Evolutionary conservation across 495 filamentous ascomycete genomes (phyloP), one percentile per base, ranked within the genome.

Genomic region (Aspergillus sclerotioniger): DNA sequence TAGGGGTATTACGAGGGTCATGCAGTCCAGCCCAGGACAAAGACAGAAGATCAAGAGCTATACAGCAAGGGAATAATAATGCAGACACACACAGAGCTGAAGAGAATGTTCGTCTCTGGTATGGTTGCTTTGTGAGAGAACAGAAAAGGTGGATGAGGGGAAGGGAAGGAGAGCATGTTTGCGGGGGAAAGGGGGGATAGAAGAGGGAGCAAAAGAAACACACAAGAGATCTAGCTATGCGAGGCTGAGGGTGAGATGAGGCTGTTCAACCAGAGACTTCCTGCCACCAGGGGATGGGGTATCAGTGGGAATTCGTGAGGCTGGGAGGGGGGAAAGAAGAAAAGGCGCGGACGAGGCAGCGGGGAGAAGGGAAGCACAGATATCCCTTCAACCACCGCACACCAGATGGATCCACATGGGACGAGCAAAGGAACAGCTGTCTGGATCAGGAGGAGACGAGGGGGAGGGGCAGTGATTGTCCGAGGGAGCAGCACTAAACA

Each of bases 1-100:
- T 62, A 54, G 54, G 51, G 57, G 59, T 61, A 60, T 62, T 62
- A 62, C 60, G 63, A 54, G 48, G 56, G 60, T 53, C 46, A 31
- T 21, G 45, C 17, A 44, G 39, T 48, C 33, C 53, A 56, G 35
- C 20, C 37, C 37, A 43, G 43, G 9, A 31, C 29, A n/a, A 28
- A 12, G 21, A 57, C 45, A 57, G 45, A 29, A 16, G 25, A 41
- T n/a, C 17, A 13, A 13, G 35, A 10, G 35, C 37, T 20, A 39
- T 39, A 54, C 28, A 43, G 37, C 25, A 43, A 28, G 13, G 53
- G 29, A 46, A 33, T 15, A 46, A n/a, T 15, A 15, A 32, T 25
- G 19, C 51, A 32, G 33, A 13, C 33, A 54, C 48, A 55, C 57
- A 45, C 31, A n/a, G 44, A 29, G 46, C 45, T 15, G 16, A 32